These are phyloP conservation scores for Euptelea pleiosperma DNA, from an alignment of 164 flowering plant species.

Conservation along the genomic window DNA sequence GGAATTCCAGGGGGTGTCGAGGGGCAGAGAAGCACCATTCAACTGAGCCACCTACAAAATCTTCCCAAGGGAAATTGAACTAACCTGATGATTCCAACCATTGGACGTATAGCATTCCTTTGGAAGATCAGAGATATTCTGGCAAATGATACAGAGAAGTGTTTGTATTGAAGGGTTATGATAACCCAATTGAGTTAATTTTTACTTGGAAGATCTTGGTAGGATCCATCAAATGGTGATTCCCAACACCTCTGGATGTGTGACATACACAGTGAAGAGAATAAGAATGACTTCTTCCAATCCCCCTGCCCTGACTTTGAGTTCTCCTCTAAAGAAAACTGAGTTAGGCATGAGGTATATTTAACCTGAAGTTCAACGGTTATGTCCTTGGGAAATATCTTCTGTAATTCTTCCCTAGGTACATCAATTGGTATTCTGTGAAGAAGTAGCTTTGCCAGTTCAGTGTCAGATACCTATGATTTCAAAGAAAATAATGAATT, in stretches of 20 bases:
- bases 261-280: too few species aligned
- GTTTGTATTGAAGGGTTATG: too few species aligned
- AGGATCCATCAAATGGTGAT: too few species aligned
- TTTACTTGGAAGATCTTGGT: too few species aligned
- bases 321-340: background rate
- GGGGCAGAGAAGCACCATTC: background rate
- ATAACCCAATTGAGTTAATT: too few species aligned
- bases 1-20: background rate
- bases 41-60: background rate
- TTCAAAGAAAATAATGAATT: conserved; percentile 1
- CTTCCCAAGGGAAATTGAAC: background rate
- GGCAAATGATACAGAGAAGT: too few species aligned
- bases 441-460: conserved; percentile 45
- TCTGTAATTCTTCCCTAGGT: conserved; percentile 35
- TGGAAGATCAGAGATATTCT: too few species aligned
- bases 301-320: background rate
- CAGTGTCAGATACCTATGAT: conserved; percentile 42
- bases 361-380: conserved; percentile 58
- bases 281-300: background rate
- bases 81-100: too few species aligned
- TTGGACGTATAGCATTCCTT: too few species aligned
- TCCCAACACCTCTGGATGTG: too few species aligned
- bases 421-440: conserved; percentile 52
- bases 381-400: conserved; percentile 45
- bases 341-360: background rate